Evolutionary conservation across 2,329 filamentous ascomycete species (phyloP), one percentile per base, ranked within the genome.

Genomic region (Hirsutella rhossiliensis): DNA sequence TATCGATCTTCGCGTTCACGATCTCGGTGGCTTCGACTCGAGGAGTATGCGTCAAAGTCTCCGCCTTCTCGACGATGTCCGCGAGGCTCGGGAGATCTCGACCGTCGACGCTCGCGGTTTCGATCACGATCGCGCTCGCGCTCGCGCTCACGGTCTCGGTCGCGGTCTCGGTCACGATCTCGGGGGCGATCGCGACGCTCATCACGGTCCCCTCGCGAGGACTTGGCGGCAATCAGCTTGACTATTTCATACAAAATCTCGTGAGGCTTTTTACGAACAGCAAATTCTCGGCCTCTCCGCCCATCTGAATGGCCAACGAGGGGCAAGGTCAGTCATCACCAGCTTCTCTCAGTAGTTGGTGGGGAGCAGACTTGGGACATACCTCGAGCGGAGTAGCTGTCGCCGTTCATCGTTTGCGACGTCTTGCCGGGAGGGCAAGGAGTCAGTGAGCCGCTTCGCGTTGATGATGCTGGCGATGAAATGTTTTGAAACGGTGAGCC

Each of bases 1-100:
- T 96, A 96, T 59, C 89, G 78, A 54, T 96, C 90, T 65, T 97
- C 90, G 49, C 90, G 84, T 68, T 97, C 90, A 49, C 90, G 76
- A 61, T 94, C 90, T 60, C 90, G 80, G 63, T 95, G 94, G 67
- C 83, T 89, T 54, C 90, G 84, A 65, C 88, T 95, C 6, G 86
- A 88, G 18, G 89, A 94, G 67, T 97, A 97, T 45, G 85, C 81
- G 64, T 96, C 88, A 62, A 90, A 86, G 46, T 78, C 75, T 62
- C 76, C 78, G 42, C 92, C 84, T 54, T 84, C 84, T 54, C 86
- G 80, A 46, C 82, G 76, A 52, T 78, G 71, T 56, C 77, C 56
- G 47, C 66, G 75, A 58, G 86, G 80, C 55, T 84, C 81, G 46
- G 89, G 89, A 17, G 90, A 97, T 60, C 90, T 81, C 48, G 89